Evolutionary conservation across 2,329 filamentous ascomycete genomes (phyloP).

Genomic region (Diaporthe velutina): DNA sequence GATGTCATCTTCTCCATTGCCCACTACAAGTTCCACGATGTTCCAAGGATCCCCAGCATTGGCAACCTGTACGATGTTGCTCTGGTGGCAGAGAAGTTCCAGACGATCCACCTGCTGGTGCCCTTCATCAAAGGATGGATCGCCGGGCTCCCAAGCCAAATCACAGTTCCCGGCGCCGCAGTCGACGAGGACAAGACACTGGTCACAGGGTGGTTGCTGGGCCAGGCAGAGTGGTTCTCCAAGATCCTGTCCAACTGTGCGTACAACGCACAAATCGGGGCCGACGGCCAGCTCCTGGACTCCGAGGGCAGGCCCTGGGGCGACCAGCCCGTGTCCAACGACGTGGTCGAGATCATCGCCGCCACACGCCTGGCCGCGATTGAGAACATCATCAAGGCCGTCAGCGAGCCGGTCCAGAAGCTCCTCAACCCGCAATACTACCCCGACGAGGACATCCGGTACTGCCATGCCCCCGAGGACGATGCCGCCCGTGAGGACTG

Average conservation of each 20-base stretch:
- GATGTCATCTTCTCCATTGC: slow-evolving; percentile 43
- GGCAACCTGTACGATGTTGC: slow-evolving; percentile 42
- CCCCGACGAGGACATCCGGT: slow-evolving; percentile 27
- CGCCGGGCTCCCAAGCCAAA: slow-evolving; percentile 35
- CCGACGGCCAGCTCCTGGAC: slow-evolving; percentile 40
- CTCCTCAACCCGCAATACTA: slow-evolving; percentile 39
- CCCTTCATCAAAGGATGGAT: slow-evolving; percentile 43
- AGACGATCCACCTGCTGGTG: slow-evolving; percentile 41
- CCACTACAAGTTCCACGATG: slow-evolving; percentile 44
- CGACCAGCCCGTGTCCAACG: slow-evolving; percentile 36
- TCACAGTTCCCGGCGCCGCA: slow-evolving; percentile 31
- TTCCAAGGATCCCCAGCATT: slow-evolving; percentile 38
- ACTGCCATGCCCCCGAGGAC: slow-evolving; percentile 41
- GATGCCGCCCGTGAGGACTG: slow-evolving; percentile 41
- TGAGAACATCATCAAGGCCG: slow-evolving; percentile 35
- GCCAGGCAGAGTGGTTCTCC: slow-evolving; percentile 42
- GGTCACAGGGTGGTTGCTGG: slow-evolving; percentile 42
- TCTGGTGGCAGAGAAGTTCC: slow-evolving; percentile 41
- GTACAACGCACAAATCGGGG: slow-evolving; percentile 39
- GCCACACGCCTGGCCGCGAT: slow-evolving; percentile 37
- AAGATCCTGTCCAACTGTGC: slow-evolving; percentile 40
- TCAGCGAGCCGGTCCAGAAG: slow-evolving; percentile 37
- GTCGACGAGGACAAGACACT: slow-evolving; percentile 42
- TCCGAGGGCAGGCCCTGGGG: slow-evolving; percentile 40
- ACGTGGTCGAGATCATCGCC: slow-evolving; percentile 41